A percentile compares a stretch with the other conserved stretches of the same genome.
These are phyloP conservation scores for Phytophthora kernoviae DNA, from an alignment of 352 stramenopile genomes.

Conservation along the genomic window DNA sequence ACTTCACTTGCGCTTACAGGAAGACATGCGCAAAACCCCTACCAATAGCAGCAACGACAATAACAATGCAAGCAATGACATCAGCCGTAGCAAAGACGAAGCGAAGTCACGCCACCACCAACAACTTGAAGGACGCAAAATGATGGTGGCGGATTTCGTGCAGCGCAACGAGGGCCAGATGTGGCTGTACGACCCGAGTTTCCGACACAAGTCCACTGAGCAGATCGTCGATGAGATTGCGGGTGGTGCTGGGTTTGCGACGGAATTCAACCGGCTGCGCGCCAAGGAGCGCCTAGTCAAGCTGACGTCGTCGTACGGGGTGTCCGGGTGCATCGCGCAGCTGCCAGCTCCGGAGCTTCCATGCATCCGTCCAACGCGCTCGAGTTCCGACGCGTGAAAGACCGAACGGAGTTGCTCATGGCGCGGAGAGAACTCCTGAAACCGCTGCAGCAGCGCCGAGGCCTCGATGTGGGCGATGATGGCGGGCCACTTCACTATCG, in stretches of 20 bases:
- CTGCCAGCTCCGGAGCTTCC: slow-evolving; percentile 29
- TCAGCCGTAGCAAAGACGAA: no score
- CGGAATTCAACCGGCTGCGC: slow-evolving; percentile 57
- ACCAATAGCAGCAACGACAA: slow-evolving; percentile 10
- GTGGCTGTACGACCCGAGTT: slow-evolving; percentile 61
- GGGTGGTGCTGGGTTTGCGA: slow-evolving; percentile 42
- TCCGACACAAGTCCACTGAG: slow-evolving; percentile 36
- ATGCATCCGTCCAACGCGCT: slow-evolving; percentile 39
- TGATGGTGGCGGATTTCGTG: slow-evolving; percentile 72
- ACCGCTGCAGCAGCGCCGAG: slow-evolving; percentile 41
- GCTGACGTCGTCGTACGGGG: slow-evolving; percentile 63
- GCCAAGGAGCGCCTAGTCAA: slow-evolving; percentile 65
- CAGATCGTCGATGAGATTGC: slow-evolving; percentile 57
- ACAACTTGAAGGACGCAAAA: slow-evolving; percentile 52
- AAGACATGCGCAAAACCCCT: slow-evolving; percentile 16
- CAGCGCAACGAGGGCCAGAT: slow-evolving; percentile 56
- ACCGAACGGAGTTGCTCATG: slow-evolving; percentile 57
- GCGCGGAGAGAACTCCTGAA: slow-evolving; percentile 57
- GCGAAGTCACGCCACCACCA: slow-evolving; percentile 33
- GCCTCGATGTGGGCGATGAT: slow-evolving; percentile 1
- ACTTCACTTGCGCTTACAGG: slow-evolving; percentile 52
- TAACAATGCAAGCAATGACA: neutral
- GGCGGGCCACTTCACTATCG: slow-evolving; percentile 11
- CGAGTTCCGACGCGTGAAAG: slow-evolving; percentile 54
- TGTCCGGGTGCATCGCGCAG: slow-evolving; percentile 61